phyloP scores from a whole-genome alignment of 805 yeast genomes.

The Teunomyces pallodes region DNA sequence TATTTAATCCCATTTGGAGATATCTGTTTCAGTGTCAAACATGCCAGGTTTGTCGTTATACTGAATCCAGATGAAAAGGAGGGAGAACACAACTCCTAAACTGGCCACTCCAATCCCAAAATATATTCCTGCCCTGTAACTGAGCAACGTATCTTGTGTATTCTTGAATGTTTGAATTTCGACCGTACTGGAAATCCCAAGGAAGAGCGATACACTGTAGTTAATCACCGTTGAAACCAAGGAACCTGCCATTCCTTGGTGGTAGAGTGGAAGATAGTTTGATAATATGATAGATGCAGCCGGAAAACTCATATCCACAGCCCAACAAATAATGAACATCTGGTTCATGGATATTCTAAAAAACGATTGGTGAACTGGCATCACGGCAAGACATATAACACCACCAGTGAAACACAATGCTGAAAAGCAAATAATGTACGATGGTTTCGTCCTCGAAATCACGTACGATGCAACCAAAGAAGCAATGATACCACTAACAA shows the following conservation, averaged over 20 bases:
- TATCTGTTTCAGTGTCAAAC: conserved; percentile 4
- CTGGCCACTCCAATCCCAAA: conserved; percentile 62
- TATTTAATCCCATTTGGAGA: conserved; percentile 1
- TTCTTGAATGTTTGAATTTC: conserved; percentile 32
- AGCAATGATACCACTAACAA: conserved; percentile 55
- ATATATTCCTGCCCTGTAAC: conserved; percentile 58
- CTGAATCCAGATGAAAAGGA: conserved; percentile 18
- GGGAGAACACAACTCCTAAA: conserved; percentile 34
- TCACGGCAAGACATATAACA: conserved; percentile 47
- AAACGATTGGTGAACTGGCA: conserved; percentile 59
- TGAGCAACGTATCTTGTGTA: conserved; percentile 24
- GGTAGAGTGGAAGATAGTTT: conserved; percentile 54
- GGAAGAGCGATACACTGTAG: conserved; percentile 65
- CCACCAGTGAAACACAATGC: conserved; percentile 57
- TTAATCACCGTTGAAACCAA: conserved; percentile 67
- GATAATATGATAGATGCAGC: conserved; percentile 65
- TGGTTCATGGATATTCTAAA: conserved; percentile 58
- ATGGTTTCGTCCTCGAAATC: conserved; percentile 47
- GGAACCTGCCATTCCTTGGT: conserved; percentile 80
- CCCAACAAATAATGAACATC: conserved; percentile 58
- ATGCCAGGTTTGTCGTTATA: conserved; percentile 6
- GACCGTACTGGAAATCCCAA: conserved; percentile 71
- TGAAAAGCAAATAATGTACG: conserved; percentile 49
- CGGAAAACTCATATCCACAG: conserved; percentile 79
- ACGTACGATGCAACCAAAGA: conserved; percentile 50